Evolutionary conservation across 2,329 filamentous ascomycete genomes (phyloP).

Genomic region (Ophiostoma ulmi): DNA sequence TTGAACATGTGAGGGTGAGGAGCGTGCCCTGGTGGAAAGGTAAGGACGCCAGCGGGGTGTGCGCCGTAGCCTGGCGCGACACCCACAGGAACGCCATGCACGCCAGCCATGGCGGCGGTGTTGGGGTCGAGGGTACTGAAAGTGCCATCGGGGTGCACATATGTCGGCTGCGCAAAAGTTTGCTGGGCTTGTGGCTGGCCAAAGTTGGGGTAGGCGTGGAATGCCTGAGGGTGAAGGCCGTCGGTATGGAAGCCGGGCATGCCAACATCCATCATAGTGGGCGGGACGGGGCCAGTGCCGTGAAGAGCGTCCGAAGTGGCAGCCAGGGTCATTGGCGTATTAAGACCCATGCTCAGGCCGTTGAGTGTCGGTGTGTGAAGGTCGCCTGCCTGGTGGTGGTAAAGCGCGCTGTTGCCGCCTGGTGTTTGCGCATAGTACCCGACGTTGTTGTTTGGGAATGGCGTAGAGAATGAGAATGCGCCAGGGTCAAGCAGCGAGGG

Average conservation of each 20-base stretch:
- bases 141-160: conserved; percentile 72
- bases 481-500: conserved; percentile 83
- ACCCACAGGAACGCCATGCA: conserved; percentile 49
- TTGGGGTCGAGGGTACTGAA: conserved; percentile 50
- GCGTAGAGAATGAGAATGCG: conserved; percentile 66
- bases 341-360: conserved; percentile 67
- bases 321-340: conserved; percentile 72
- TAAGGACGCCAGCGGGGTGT: conserved; percentile 19
- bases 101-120: conserved; percentile 56
- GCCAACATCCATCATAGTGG: conserved; percentile 58
- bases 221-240: conserved; percentile 42
- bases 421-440: conserved; percentile 75
- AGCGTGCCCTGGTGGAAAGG: conserved; percentile 22
- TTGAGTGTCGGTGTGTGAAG: conserved; percentile 75
- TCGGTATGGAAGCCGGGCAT: conserved; percentile 55
- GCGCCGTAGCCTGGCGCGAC: conserved; percentile 11
- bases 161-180: conserved; percentile 69
- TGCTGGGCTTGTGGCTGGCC: conserved; percentile 54
- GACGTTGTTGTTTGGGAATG: conserved; percentile 66
- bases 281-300: conserved; percentile 45
- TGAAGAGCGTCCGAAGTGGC: conserved; percentile 60
- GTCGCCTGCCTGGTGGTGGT: conserved; percentile 78
- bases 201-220: conserved; percentile 68
- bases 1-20: conserved; percentile 18
- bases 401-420: conserved; percentile 71